phyloP scores from a whole-genome alignment of 2,329 filamentous ascomycete genomes.

The Fusarium siculi region DNA sequence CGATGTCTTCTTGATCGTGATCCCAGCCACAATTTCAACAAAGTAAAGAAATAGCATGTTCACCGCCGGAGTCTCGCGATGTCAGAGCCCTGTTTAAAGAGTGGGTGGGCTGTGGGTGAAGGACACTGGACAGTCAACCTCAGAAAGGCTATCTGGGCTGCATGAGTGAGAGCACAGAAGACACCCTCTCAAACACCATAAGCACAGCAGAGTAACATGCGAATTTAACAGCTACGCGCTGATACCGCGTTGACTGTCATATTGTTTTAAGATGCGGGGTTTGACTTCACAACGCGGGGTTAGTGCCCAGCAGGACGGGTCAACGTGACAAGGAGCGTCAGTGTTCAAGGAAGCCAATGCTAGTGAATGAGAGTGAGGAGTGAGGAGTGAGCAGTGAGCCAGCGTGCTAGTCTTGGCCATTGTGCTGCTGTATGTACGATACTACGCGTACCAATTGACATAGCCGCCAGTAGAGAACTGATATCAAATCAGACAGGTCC shows the following conservation, averaged over 20 bases:
- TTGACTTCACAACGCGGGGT: conserved; percentile 44
- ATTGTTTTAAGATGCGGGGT: conserved; percentile 41
- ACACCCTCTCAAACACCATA: conserved; percentile 16
- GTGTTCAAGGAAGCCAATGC: background rate
- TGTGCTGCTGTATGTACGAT: background rate
- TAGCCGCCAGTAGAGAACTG: conserved; percentile 10
- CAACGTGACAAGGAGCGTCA: conserved; percentile 38
- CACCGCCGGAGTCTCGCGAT: conserved; percentile 42
- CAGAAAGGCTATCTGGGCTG: conserved; percentile 21
- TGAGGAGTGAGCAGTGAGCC: background rate
- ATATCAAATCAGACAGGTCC: conserved; percentile 36
- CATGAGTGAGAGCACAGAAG: conserved; percentile 34
- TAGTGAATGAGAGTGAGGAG: background rate
- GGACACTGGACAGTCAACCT: conserved; percentile 25
- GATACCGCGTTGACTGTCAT: conserved; percentile 40
- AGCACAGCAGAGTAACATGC: conserved; percentile 9
- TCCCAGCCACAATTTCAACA: conserved; percentile 11
- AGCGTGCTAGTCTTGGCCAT: background rate
- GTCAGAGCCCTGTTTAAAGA: conserved; percentile 15
- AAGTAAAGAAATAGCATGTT: conserved; percentile 14
- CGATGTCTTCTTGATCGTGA: conserved; percentile 2
- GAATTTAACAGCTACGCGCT: conserved; percentile 43
- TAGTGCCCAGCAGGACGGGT: conserved; percentile 39
- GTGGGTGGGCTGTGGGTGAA: conserved; percentile 37
- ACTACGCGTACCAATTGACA: background rate